phyloP scores from a whole-genome alignment of 2,329 filamentous ascomycete genomes.

The Paecilomyces sp. region DNA sequence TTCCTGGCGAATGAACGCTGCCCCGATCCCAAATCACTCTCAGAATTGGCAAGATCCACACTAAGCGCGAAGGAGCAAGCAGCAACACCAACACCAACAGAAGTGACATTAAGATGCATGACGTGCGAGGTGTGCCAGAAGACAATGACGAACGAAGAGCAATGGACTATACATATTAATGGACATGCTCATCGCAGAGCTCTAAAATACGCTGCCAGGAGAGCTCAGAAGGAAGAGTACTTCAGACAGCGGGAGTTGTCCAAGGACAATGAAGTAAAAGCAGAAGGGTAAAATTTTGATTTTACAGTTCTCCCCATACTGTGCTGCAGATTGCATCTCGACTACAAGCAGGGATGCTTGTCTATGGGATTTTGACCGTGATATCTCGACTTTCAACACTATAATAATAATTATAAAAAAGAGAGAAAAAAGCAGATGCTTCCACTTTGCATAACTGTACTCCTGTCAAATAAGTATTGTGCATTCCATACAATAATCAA shows the following conservation, averaged over 20 bases:
- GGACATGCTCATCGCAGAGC: conserved; percentile 53
- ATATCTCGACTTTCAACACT: neutral
- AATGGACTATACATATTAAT: conserved; percentile 52
- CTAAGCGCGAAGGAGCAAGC: conserved; percentile 47
- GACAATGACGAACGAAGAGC: conserved; percentile 47
- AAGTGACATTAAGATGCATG: conserved; percentile 44
- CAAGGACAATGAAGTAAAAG: neutral
- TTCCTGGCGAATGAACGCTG: conserved; percentile 57
- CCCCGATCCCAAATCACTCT: conserved; percentile 52
- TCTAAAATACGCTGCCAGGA: conserved; percentile 36
- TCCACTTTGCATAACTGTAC: neutral
- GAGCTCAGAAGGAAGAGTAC: conserved; percentile 24
- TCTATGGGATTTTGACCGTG: no score
- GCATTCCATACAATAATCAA: neutral
- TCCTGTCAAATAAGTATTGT: neutral
- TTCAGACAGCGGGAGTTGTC: conserved; percentile 16
- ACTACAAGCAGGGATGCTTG: no score
- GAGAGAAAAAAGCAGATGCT: neutral
- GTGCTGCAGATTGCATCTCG: no score
- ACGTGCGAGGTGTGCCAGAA: conserved; percentile 64
- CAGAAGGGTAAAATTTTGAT: neutral
- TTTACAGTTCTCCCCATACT: neutral
- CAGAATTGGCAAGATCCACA: conserved; percentile 48
- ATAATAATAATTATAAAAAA: neutral
- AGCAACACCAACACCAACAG: conserved; percentile 24